Percentiles rank a stretch among this genome's conserved stretches.
phyloP scores from a whole-genome alignment of 2,329 filamentous ascomycete genomes.

The Hirsutella thompsonii region DNA sequence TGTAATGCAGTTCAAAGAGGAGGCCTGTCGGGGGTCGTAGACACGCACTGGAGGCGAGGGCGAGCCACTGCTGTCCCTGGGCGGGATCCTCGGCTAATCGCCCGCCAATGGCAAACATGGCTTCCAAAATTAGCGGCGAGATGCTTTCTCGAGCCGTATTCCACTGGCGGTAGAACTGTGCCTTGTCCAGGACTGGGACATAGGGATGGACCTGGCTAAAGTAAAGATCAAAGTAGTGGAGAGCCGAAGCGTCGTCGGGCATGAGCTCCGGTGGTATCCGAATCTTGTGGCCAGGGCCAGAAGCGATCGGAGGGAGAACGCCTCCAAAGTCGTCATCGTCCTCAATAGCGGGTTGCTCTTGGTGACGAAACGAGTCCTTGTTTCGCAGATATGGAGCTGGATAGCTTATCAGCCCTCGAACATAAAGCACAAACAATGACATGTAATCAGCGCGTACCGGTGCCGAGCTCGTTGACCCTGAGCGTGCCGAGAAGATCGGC shows the following conservation, averaged over 20 bases:
- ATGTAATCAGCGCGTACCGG: constrained; percentile 43
- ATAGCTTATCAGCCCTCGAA: not conserved
- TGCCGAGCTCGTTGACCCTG: constrained; percentile 75
- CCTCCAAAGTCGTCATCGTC: constrained; percentile 63
- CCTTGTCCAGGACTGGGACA: constrained; percentile 75
- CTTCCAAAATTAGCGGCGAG: constrained; percentile 79
- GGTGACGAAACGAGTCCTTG: constrained; percentile 34
- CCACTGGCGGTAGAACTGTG: constrained; percentile 82
- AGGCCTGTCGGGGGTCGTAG: not conserved
- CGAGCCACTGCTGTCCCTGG: constrained; percentile 85
- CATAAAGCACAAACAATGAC: not conserved
- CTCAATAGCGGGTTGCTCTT: constrained; percentile 52
- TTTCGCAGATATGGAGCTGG: constrained; percentile 74
- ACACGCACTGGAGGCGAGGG: constrained; percentile 68
- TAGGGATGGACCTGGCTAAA: constrained; percentile 89
- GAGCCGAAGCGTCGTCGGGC: constrained; percentile 71
- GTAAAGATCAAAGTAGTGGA: constrained; percentile 82
- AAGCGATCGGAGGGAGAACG: constrained; percentile 52
- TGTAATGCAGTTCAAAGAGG: not conserved
- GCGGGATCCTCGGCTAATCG: constrained; percentile 71
- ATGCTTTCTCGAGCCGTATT: constrained; percentile 68
- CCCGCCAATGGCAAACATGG: constrained; percentile 80
- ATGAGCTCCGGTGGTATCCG: constrained; percentile 87
- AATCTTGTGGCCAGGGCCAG: constrained; percentile 61
- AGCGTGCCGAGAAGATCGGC: constrained; percentile 74